Conservation (phyloP, 1,284 basidiomycete species). For the Coniophora puteana region DNA sequence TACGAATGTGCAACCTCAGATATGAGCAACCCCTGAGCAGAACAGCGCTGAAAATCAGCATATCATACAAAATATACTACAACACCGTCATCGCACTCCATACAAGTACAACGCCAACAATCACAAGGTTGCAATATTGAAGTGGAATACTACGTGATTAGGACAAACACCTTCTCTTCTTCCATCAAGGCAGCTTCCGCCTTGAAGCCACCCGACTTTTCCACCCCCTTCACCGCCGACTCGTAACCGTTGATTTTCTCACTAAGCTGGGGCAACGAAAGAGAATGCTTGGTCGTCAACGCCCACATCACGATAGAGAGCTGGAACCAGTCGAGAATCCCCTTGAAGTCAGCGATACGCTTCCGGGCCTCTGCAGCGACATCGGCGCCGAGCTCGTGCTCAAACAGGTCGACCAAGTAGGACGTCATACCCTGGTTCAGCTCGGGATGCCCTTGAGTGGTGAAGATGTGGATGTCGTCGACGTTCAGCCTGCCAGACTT, state of each 20-base stretch:
- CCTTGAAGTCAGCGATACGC: not conserved
- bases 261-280: not conserved
- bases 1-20: no score
- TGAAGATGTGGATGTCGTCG: conserved; percentile 1
- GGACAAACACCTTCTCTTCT: no score
- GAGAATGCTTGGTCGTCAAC: not conserved
- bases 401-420: not conserved
- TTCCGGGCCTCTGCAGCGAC: not conserved
- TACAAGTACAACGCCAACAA: no score
- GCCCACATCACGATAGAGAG: not conserved
- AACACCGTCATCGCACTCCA: no score
- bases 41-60: no score
- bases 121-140: no score
- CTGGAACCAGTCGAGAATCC: not conserved
- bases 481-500: not conserved
- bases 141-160: no score
- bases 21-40: no score
- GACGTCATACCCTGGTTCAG: not conserved
- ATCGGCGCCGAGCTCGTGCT: not conserved
- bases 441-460: not conserved
- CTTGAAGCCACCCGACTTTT: not conserved
- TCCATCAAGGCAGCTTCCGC: no score
- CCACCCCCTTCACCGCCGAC: not conserved
- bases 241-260: not conserved
- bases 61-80: no score